Evolutionary conservation across 1,284 basidiomycete species (phyloP).

Genomic region (Trichosporon sp.): DNA sequence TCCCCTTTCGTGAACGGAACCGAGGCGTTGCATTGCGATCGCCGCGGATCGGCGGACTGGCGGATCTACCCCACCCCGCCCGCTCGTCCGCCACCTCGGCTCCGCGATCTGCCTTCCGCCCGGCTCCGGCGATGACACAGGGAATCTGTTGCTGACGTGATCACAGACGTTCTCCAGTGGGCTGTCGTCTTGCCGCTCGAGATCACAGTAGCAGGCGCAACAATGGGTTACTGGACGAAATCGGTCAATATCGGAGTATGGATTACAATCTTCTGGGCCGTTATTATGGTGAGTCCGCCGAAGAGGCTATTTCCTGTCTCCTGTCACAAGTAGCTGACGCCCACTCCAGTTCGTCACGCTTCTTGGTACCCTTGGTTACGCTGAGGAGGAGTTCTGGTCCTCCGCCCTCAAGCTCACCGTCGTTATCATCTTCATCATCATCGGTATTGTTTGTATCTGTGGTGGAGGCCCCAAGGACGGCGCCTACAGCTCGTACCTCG

Average conservation of each 20-base stretch:
- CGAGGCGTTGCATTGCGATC: background rate
- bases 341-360: constrained; percentile 13
- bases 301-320: background rate
- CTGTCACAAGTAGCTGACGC: background rate
- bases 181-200: constrained; percentile 47
- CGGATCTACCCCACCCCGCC: background rate
- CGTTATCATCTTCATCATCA: constrained; percentile 46
- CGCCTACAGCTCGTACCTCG: constrained; percentile 30
- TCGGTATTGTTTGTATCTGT: constrained; percentile 36
- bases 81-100: background rate
- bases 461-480: constrained; percentile 41
- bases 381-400: constrained; percentile 48
- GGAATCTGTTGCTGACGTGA: background rate
- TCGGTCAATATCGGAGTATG: constrained; percentile 41
- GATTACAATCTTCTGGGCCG: constrained; percentile 44
- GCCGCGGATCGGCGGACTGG: background rate
- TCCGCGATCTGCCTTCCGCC: background rate
- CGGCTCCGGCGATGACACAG: background rate
- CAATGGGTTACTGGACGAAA: constrained; percentile 42
- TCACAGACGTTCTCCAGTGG: constrained; percentile 41
- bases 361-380: constrained; percentile 42
- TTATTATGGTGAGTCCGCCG: constrained; percentile 36
- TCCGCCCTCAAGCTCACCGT: constrained; percentile 45
- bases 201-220: constrained; percentile 47
- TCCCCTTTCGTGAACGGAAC: background rate